Base-by-base conservation (phyloP, 108 stramenopile species). In the Pseudonitzschia pungens region DNA sequence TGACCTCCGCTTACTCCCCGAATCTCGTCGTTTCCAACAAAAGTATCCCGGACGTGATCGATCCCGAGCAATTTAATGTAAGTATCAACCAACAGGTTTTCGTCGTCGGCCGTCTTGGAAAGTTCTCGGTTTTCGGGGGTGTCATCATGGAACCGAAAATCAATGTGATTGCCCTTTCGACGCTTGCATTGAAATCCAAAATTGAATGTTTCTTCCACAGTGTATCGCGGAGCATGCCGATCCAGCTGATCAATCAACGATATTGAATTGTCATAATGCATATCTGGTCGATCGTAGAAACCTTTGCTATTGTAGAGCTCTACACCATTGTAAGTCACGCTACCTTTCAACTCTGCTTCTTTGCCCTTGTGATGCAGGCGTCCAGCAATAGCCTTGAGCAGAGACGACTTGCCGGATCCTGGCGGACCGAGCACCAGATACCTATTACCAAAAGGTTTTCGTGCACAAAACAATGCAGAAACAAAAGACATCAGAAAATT, bases 1-100 rank as follows among this genome's bases (percentile, higher is more conserved):
- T 95, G 91, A 5, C 86, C 93, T 44, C 83, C 92, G 68, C 80
- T 86, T 21, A 95, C 82, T 64, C 95, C 95, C 12, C 94, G 83
- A 65, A 81, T 73, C 64, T 86, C 82, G 29, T 78, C 84, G 69
- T 92, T 90, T 12, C 96, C 94, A 42, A 98, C 96, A 65, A 89
- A 88, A 3, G 91, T 88, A 68, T 96, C 85, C 50, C 76, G 74
- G 8, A 94, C 83, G 18, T 77, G 71, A 27, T 73, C 77, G 21
- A 98, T 79, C 3, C 81, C 85, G 16, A 82, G 70, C 11, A 43
- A 54, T 18, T 40, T 68, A 8, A 71, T 48, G 26, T 26, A 58
- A 12, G 53, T 51, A 72, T 68, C 45, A 20, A 78, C 77, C 21
- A 68, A 40, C 4, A 78, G 65, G 12, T 70, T 50, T 14, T 68